Conservation (phyloP, 345 rosid species). For the Citrus australasica region DNA sequence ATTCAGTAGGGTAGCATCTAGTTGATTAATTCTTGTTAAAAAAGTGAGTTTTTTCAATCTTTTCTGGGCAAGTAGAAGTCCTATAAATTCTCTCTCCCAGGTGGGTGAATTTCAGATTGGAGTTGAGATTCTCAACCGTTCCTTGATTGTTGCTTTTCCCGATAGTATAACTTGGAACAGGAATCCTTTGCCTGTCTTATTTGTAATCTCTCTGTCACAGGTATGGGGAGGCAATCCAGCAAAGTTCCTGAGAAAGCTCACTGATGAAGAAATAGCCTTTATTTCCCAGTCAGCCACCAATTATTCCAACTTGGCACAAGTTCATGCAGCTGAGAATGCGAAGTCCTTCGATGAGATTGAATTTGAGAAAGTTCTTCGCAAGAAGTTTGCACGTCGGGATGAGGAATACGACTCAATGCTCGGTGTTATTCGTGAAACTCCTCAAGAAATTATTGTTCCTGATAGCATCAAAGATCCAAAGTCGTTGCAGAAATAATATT, state of each 20-base stretch:
- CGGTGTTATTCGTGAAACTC: slow-evolving; percentile 76
- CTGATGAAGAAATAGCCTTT: slow-evolving; percentile 65
- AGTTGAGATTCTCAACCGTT: background rate
- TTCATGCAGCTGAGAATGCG: slow-evolving; percentile 85
- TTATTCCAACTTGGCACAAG: slow-evolving; percentile 83
- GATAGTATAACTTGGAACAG: background rate
- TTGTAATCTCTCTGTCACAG: slow-evolving; percentile 27
- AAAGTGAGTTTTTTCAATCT: background rate
- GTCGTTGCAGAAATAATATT: slow-evolving; percentile 45
- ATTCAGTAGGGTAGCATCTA: background rate
- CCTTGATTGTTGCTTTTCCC: background rate
- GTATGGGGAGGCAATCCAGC: slow-evolving; percentile 99
- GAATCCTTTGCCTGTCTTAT: background rate
- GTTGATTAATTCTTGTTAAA: background rate
- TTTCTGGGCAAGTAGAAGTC: background rate
- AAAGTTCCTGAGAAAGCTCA: slow-evolving; percentile 83
- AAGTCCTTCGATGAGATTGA: slow-evolving; percentile 78
- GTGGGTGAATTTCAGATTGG: background rate
- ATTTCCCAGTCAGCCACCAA: slow-evolving; percentile 73
- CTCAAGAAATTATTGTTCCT: slow-evolving; percentile 77
- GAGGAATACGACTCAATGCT: slow-evolving; percentile 89
- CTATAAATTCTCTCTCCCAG: background rate
- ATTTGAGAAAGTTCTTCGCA: slow-evolving; percentile 89
- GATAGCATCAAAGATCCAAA: slow-evolving; percentile 63
- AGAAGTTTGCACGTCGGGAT: slow-evolving; percentile 62